Percentiles rank a stretch among this genome's conserved stretches.
Evolutionary conservation across 768 basidiomycete species (phyloP).

Genomic region (Amanita polypyramis): DNA sequence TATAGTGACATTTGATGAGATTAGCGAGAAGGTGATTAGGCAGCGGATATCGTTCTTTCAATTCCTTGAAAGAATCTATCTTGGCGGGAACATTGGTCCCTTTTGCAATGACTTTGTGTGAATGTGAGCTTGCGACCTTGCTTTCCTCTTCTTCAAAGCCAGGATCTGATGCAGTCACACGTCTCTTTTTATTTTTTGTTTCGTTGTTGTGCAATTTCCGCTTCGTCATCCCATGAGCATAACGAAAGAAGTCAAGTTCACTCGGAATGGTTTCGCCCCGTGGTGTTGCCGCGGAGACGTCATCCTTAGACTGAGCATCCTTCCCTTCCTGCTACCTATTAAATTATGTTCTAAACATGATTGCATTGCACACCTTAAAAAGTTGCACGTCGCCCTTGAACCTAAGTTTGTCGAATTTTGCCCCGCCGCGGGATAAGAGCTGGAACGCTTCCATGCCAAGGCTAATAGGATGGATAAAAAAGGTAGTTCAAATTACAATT

Average conservation of each 20-base stretch:
- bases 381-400: slow-evolving; percentile 62
- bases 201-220: slow-evolving; percentile 38
- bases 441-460: slow-evolving; percentile 75
- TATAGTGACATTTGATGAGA: slow-evolving; percentile 48
- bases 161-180: slow-evolving; percentile 16
- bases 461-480: background rate
- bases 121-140: slow-evolving; percentile 10
- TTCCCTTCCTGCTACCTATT: slow-evolving; percentile 12
- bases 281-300: slow-evolving; percentile 14
- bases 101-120: slow-evolving; percentile 65
- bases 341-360: slow-evolving; percentile 3
- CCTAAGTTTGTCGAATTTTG: slow-evolving; percentile 65
- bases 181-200: slow-evolving; percentile 23
- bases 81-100: slow-evolving; percentile 59
- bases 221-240: slow-evolving; percentile 42
- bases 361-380: slow-evolving; percentile 45
- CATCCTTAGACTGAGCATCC: background rate
- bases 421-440: slow-evolving; percentile 79
- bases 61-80: slow-evolving; percentile 45
- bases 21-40: slow-evolving; percentile 56
- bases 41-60: slow-evolving; percentile 48
- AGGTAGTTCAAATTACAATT: background rate
- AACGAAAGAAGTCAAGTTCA: slow-evolving; percentile 90
- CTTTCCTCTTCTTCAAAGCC: background rate
- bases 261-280: slow-evolving; percentile 43